Conservation (phyloP, 495 filamentous ascomycete species). For the Annulohypoxylon nitens region DNA sequence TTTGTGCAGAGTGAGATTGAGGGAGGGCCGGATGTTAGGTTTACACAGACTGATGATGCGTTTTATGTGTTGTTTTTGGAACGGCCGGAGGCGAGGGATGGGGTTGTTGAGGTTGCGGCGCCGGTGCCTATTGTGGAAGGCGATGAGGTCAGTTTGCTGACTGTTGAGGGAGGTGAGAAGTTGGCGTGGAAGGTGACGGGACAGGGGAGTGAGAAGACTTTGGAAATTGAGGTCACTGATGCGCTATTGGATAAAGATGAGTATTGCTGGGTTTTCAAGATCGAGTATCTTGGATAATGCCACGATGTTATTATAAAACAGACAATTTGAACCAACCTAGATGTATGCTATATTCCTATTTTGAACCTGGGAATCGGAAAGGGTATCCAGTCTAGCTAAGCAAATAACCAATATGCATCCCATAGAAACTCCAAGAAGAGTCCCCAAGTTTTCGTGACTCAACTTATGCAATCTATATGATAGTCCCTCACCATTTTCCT, state of each 20-base stretch:
- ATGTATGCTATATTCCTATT: neutral
- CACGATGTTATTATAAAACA: neutral
- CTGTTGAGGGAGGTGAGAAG: constrained; percentile 56
- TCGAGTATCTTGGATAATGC: constrained; percentile 50
- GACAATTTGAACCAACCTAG: neutral
- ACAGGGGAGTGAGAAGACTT: constrained; percentile 50
- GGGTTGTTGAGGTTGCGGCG: constrained; percentile 54
- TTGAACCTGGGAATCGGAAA: constrained; percentile 1
- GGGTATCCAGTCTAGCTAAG: constrained; percentile 18
- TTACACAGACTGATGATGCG: constrained; percentile 64
- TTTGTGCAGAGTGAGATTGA: constrained; percentile 60
- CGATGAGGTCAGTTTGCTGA: constrained; percentile 61
- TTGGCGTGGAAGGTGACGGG: constrained; percentile 47
- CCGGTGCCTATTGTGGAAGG: constrained; percentile 61
- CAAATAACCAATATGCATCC: constrained; percentile 3
- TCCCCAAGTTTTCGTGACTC: neutral
- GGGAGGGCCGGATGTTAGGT: constrained; percentile 60
- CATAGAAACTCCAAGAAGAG: neutral
- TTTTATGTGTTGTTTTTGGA: constrained; percentile 65
- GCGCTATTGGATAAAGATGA: constrained; percentile 56
- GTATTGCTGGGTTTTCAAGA: constrained; percentile 67
- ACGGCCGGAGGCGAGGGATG: constrained; percentile 51
- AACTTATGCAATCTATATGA: neutral
- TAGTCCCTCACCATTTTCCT: neutral
- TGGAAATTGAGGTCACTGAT: constrained; percentile 46